Evolutionary conservation across 495 filamentous ascomycete species (phyloP), one percentile per base, ranked within the genome.

Genomic region (Copromyces sp.): DNA sequence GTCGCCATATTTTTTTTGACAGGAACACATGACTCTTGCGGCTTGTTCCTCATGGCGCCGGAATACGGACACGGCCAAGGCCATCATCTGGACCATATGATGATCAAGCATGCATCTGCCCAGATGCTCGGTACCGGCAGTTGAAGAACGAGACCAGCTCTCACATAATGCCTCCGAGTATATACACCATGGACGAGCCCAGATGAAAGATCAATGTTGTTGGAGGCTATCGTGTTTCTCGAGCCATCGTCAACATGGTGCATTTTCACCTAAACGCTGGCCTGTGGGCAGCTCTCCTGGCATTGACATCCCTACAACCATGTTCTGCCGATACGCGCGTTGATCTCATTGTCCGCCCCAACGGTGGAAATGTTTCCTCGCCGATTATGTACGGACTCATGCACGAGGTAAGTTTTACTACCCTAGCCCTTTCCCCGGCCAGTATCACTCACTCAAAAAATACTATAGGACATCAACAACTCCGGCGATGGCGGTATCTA

Each of bases 401-500:
- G 71, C 82, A 83, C 68, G 83, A 84, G 76, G 81, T 82, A 71
- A 37, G 47, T 32, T 61, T 17, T 3, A 9, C 29, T 29, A 6
- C 32, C 9, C 11, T 39, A 14, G 20, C 45, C 45, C 11, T 14
- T 29, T 32, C 6, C 7, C 11, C 3, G 1, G 16, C 40, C 7
- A 35, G 8, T 42, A 24, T 24, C 24, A 24, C 1, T 20, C 7
- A 2, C 35, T 29, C 35, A 16, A 42, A 38, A 45, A 69, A 42
- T 3, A 4, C 17, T 45, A 17, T 35, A 90, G 88, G 90, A 92
- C 78, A 91, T 91, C 82, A 90, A 92, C 79, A 88, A 92, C 78
- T 91, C 88, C 29, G 91, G 91, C 9, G 92, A 93, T 77, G 92
- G 92, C 8, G 92, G 92, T 16, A 87, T 93, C 45, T 93, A 94